Evolutionary conservation across 169 alveolate species (phyloP), one percentile per base, ranked within the genome.

Genomic region (Cryptosporidium felis): DNA sequence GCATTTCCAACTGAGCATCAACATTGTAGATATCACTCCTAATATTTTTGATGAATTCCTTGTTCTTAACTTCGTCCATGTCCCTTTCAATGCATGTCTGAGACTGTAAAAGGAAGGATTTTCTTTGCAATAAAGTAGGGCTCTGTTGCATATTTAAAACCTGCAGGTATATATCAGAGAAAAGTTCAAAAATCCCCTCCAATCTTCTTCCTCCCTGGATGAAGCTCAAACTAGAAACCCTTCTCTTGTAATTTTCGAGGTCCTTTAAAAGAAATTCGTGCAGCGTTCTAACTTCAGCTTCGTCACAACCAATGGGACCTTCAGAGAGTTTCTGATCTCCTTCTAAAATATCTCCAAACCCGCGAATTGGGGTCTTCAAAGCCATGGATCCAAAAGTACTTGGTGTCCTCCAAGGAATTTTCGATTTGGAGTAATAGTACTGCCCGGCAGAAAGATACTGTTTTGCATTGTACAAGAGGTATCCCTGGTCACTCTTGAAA

Each of bases 361-460:
- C n/a, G n/a, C n/a, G n/a, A n/a, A n/a, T n/a, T n/a, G n/a, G n/a
- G n/a, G n/a, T n/a, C n/a, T n/a, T n/a, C n/a, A n/a, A n/a, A n/a
- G n/a, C n/a, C n/a, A n/a, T n/a, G n/a, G n/a, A n/a, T n/a, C n/a
- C n/a, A n/a, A n/a, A n/a, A n/a, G n/a, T n/a, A n/a, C n/a, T n/a
- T 6, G 74, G 53, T 3, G 26, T 74, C n/a, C 41, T 74, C 85
- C 85, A 74, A 14, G 28, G 14, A 10, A 28, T 49, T 40, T 16
- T 74, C 18, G 85, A 36, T 30, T 74, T 74, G 14, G 49, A 2
- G 14, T 53, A 53, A 41, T 53, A 74, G 40, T 74, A 41, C 18
- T 74, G 60, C 9, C 85, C 85, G n/a, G 85, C 85, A 16, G 59
- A 74, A 21, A 74, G 30, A 40, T 74, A 74, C 21, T 74, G 85